These are phyloP conservation scores for Phylloporus rhodoxanthus DNA, from an alignment of 768 basidiomycete species.

Conservation along the genomic window DNA sequence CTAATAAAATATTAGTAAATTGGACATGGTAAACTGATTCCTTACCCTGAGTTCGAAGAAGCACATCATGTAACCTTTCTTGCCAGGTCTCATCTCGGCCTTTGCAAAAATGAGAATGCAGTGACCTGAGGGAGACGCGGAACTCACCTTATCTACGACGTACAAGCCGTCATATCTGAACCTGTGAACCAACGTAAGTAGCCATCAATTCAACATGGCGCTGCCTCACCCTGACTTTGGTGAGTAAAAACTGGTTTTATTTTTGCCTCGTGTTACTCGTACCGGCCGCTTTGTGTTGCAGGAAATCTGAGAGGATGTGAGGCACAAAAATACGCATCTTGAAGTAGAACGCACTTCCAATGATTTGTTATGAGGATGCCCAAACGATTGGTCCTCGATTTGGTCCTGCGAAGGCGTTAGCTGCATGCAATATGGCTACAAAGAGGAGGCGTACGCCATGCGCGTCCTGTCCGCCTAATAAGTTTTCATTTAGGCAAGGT, in stretches of 20 bases:
- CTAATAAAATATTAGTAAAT: constrained; percentile 9
- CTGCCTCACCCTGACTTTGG: constrained; percentile 20
- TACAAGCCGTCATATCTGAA: constrained; percentile 32
- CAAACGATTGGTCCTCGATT: constrained; percentile 20
- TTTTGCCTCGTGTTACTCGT: constrained; percentile 35
- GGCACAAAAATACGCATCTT: neutral
- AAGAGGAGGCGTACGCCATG: constrained; percentile 11
- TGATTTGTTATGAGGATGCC: constrained; percentile 16
- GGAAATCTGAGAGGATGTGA: constrained; percentile 25
- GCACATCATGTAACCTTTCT: constrained; percentile 24
- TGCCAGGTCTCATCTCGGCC: constrained; percentile 16
- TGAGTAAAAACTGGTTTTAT: constrained; percentile 11
- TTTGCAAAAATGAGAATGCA: constrained; percentile 8
- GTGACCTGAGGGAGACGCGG: neutral
- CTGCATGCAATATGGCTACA: neutral
- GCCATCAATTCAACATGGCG: neutral
- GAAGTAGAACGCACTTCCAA: constrained; percentile 10
- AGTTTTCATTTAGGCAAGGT: neutral
- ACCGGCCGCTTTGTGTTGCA: constrained; percentile 27
- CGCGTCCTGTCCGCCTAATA: constrained; percentile 21
- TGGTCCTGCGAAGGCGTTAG: constrained; percentile 17
- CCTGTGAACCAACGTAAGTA: constrained; percentile 10
- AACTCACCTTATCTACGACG: constrained; percentile 20
- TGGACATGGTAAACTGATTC: neutral
- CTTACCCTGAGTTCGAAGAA: constrained; percentile 27